Percentiles rank a stretch among this genome's conserved stretches.
Evolutionary conservation across 1,284 basidiomycete species (phyloP).

Genomic region (Puccinia horiana): DNA sequence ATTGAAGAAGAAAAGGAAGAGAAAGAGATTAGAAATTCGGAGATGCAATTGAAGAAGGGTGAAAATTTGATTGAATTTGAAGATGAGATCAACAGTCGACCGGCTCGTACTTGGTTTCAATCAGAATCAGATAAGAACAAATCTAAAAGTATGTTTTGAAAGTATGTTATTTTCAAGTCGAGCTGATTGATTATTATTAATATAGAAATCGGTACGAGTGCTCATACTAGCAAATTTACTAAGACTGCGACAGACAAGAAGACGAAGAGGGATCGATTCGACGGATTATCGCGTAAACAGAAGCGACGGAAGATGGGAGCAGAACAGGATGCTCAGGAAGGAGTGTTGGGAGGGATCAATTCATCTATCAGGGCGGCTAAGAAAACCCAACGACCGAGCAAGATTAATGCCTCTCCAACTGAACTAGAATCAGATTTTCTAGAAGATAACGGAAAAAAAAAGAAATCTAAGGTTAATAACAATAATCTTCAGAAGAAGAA

Average conservation of each 20-base stretch:
- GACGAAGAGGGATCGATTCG: conserved; percentile 44
- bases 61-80: conserved; percentile 94
- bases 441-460: conserved; percentile 12
- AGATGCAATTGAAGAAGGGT: conserved; percentile 94
- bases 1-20: conserved; percentile 93
- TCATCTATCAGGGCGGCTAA: conserved; percentile 42
- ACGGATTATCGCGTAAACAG: conserved; percentile 44
- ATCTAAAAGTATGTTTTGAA: conserved; percentile 68
- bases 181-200: background rate
- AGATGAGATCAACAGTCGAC: conserved; percentile 89
- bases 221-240: conserved; percentile 43
- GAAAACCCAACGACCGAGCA: conserved; percentile 39
- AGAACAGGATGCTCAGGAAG: conserved; percentile 44
- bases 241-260: background rate
- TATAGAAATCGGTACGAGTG: conserved; percentile 40
- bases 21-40: conserved; percentile 84
- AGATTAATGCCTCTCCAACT: conserved; percentile 30
- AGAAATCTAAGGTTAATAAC: conserved; percentile 14
- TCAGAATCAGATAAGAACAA: conserved; percentile 77
- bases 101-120: conserved; percentile 98
- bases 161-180: background rate
- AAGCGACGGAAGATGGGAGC: conserved; percentile 45
- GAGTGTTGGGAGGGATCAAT: conserved; percentile 20
- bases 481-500: conserved; percentile 23
- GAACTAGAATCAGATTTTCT: conserved; percentile 23